Conservation (phyloP, 495 filamentous ascomycete species). For the Daldinia vernicosa region DNA sequence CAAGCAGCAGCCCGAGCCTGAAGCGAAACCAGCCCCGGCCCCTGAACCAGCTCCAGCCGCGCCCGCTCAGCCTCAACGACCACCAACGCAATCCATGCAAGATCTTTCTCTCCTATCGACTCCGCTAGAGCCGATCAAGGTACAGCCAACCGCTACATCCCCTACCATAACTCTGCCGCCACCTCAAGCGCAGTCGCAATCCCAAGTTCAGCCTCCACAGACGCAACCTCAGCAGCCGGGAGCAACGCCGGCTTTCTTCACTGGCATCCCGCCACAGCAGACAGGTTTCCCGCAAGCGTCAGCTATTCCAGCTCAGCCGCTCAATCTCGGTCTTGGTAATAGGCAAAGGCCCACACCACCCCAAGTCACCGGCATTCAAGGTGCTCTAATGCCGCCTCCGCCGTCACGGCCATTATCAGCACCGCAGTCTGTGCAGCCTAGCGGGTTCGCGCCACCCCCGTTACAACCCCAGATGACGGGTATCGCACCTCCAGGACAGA, state of each 20-base stretch:
- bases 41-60: slow-evolving; percentile 46
- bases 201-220: slow-evolving; percentile 55
- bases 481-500: slow-evolving; percentile 78
- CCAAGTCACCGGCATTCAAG: slow-evolving; percentile 65
- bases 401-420: slow-evolving; percentile 87
- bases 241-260: slow-evolving; percentile 61
- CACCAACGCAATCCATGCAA: slow-evolving; percentile 75
- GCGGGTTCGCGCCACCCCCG: slow-evolving; percentile 72
- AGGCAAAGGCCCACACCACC: slow-evolving; percentile 80
- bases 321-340: slow-evolving; percentile 54
- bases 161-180: slow-evolving; percentile 54
- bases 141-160: slow-evolving; percentile 59
- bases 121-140: slow-evolving; percentile 78
- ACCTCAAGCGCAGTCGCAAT: slow-evolving; percentile 53
- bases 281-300: slow-evolving; percentile 46
- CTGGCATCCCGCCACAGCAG: slow-evolving; percentile 47
- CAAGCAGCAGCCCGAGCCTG: slow-evolving; percentile 65
- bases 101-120: slow-evolving; percentile 80
- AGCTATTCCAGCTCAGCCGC: slow-evolving; percentile 43
- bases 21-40: slow-evolving; percentile 40
- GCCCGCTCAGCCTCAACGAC: slow-evolving; percentile 55
- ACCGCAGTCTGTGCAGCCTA: slow-evolving; percentile 83
- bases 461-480: slow-evolving; percentile 92
- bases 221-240: slow-evolving; percentile 63
- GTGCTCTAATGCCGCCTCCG: slow-evolving; percentile 76